Conservation (phyloP, 345 rosid genomes). For the Linum trigynum region DNA sequence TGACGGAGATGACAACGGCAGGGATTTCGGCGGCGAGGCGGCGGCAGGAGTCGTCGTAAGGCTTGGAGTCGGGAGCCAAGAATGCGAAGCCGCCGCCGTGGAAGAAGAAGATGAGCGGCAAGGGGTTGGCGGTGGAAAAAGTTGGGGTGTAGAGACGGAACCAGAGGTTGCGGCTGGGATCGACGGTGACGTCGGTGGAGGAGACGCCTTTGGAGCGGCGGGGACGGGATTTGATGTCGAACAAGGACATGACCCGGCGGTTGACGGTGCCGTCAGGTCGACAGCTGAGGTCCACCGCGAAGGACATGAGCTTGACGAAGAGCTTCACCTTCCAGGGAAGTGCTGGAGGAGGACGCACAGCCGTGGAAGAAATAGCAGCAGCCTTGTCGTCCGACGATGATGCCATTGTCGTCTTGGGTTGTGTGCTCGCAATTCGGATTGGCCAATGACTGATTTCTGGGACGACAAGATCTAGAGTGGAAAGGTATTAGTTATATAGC, state of each 20-base stretch:
- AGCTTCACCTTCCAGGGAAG: constrained; percentile 10
- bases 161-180: no score
- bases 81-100: constrained; percentile 6
- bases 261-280: constrained; percentile 1
- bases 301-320: background rate
- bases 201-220: no score
- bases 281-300: background rate
- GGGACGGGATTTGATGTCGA: background rate
- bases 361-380: no score
- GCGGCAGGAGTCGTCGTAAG: background rate
- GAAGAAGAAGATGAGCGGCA: background rate
- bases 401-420: no score
- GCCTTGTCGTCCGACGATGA: no score
- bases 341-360: no score
- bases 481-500: no score
- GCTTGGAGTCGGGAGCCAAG: background rate
- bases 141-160: no score
- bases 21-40: background rate
- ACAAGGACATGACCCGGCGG: background rate
- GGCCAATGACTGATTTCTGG: no score
- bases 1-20: background rate
- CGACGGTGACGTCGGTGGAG: no score
- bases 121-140: background rate
- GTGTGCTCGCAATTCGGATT: no score
- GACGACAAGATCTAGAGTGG: no score